Evolutionary conservation across 2,329 filamentous ascomycete species (phyloP), one percentile per base, ranked within the genome.

Genomic region (Trichoderma atroviride): DNA sequence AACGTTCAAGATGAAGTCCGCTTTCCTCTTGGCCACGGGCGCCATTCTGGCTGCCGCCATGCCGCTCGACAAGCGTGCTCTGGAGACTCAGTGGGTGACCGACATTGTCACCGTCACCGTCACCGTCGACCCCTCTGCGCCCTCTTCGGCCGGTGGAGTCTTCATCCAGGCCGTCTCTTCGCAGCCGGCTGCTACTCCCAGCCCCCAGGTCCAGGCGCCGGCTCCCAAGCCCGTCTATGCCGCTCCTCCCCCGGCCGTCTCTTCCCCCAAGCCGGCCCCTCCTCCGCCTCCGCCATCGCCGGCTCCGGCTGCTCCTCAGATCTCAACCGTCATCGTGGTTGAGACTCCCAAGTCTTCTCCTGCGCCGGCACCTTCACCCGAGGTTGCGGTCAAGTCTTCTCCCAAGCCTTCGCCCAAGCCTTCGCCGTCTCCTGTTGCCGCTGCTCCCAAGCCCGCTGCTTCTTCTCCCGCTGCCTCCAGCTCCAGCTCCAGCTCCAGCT

Each of bases 1-100:
- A 40, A 31, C 22, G 53, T 52, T 40, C 78, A 84, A 77, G 72
- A 87, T 87, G 85, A 87, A 85, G 81, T 84, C 84, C 60, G 70
- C 83, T 69, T 77, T 83, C 72, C 77, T 87, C 73, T 78, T 79
- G 72, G 78, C 80, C 73, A 79, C 83, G 71, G 79, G 83, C 75
- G 83, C 84, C 74, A 71, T 84, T 64, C 71, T 86, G 76, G 83
- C 81, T 68, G 74, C 79, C 69, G 84, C 84, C 74, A 75, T 77
- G 61, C 85, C 84, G 67, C 76, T 85, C 43, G 72, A 79, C 69
- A 80, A 81, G 74, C 80, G 84, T 63, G 79, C 72, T 58, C 72
- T 81, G 70, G 74, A 81, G 70, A 84, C 80, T 35, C 74, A 82
- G 4, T 75, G 77, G 74, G 82, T 84, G 52, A 77, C 80, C 47